Evolutionary conservation across 2,329 filamentous ascomycete species (phyloP).

Genomic region (Chrysoporthe cubensis): DNA sequence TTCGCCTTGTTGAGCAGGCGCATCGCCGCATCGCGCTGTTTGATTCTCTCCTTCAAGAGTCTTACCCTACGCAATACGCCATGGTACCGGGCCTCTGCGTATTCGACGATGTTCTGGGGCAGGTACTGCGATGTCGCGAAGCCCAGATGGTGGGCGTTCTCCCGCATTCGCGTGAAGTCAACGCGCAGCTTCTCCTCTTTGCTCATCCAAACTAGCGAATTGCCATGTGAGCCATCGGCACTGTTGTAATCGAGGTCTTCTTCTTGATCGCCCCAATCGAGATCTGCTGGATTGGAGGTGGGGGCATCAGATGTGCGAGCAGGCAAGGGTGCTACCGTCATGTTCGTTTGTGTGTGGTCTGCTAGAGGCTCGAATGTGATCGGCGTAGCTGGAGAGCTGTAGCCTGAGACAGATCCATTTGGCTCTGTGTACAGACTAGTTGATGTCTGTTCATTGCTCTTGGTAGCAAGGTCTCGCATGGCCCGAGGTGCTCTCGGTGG

Average conservation of each 20-base stretch:
- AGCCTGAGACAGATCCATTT: no score
- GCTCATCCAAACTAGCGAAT: conserved; percentile 17
- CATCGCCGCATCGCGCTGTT: not conserved
- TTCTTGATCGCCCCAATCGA: not conserved
- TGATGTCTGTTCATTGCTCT: not conserved
- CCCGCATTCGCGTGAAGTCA: conserved; percentile 16
- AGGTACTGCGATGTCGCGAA: conserved; percentile 8
- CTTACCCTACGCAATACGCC: not conserved
- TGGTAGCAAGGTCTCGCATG: not conserved
- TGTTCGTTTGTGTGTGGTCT: not conserved
- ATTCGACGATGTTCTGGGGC: not conserved
- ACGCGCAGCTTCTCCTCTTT: conserved; percentile 18
- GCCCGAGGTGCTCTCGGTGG: not conserved
- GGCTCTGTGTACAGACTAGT: not conserved
- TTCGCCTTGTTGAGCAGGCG: not conserved
- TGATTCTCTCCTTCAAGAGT: not conserved
- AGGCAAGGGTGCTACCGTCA: not conserved
- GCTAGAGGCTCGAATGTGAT: not conserved
- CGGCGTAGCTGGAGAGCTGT: not conserved
- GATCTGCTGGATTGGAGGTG: no score
- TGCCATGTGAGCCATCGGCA: not conserved
- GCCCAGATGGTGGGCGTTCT: conserved; percentile 14
- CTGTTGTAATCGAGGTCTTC: no score
- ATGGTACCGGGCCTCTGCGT: not conserved
- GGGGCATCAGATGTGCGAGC: not conserved